Conservation (phyloP, 495 filamentous ascomycete genomes). For the Xylaria flabelliformis region DNA sequence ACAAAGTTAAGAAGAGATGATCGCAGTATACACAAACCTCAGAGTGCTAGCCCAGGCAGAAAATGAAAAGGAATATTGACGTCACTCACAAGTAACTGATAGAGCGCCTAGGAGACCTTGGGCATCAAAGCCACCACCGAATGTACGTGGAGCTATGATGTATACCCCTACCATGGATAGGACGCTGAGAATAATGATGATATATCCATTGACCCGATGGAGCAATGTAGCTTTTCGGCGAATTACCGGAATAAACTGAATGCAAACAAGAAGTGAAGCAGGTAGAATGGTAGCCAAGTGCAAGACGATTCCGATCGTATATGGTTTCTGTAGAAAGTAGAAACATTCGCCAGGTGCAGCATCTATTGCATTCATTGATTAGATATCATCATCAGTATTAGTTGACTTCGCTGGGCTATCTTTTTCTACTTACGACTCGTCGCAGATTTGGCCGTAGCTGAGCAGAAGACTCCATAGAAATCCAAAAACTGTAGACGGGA, state of each 20-base stretch:
- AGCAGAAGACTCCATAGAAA: constrained; percentile 36
- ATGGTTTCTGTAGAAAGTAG: constrained; percentile 44
- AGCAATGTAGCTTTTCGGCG: constrained; percentile 42
- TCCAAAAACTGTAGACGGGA: constrained; percentile 47
- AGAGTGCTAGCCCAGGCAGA: neutral
- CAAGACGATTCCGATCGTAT: constrained; percentile 53
- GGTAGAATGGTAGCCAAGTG: constrained; percentile 58
- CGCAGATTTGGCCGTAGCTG: neutral
- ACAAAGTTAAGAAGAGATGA: neutral
- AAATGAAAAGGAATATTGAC: neutral
- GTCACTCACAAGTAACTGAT: constrained; percentile 38
- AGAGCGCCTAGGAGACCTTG: constrained; percentile 47
- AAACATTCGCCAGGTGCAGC: constrained; percentile 56
- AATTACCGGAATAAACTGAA: constrained; percentile 61
- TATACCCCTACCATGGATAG: constrained; percentile 50
- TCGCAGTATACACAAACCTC: neutral
- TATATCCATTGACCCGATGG: too few relatives aligned
- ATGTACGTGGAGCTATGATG: constrained; percentile 50
- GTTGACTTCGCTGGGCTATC: neutral
- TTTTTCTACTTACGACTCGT: neutral
- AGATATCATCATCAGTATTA: neutral
- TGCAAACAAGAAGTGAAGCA: constrained; percentile 51
- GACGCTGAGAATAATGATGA: constrained; percentile 49
- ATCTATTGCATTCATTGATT: neutral
- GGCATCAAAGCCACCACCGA: constrained; percentile 53